These are phyloP conservation scores for Ocimum tenuiflorum DNA, from an alignment of 257 asterid species.

Conservation along the genomic window DNA sequence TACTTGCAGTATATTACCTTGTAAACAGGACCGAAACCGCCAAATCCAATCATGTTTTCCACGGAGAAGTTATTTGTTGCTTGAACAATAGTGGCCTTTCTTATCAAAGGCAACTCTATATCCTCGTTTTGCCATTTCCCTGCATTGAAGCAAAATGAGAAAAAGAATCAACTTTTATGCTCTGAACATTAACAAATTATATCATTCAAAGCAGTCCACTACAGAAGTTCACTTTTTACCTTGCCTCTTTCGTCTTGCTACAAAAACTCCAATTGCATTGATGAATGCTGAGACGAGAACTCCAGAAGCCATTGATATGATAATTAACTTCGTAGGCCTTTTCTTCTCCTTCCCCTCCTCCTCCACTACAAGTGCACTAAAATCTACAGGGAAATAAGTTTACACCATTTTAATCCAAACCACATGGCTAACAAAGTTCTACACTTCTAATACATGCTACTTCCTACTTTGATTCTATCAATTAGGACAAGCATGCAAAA, in stretches of 20 bases:
- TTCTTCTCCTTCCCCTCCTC: not conserved
- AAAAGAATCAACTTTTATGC: not conserved
- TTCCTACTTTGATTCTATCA: too few relatives aligned
- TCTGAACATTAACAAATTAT: not conserved
- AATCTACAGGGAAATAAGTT: not conserved
- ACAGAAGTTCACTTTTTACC: not conserved
- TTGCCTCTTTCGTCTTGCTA: conserved; percentile 8
- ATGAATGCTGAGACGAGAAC: conserved; percentile 9
- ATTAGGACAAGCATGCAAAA: not conserved
- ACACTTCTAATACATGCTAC: too few relatives aligned
- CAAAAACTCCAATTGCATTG: not conserved
- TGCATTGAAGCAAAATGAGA: not conserved
- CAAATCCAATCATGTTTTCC: conserved; percentile 24
- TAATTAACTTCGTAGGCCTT: not conserved
- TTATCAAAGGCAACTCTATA: conserved; percentile 28
- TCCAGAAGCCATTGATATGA: conserved; percentile 16
- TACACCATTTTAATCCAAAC: not conserved
- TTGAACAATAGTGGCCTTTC: too few relatives aligned
- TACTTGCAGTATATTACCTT: conserved; percentile 24
- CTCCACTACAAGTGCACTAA: too few relatives aligned
- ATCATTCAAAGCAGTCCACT: not conserved
- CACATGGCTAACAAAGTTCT: not conserved
- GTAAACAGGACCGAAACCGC: conserved; percentile 43
- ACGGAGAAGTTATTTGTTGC: conserved; percentile 31
- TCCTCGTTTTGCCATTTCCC: conserved; percentile 8